Base-by-base conservation (phyloP, 306 rosid genomes). In the Canavalia gladiata region DNA sequence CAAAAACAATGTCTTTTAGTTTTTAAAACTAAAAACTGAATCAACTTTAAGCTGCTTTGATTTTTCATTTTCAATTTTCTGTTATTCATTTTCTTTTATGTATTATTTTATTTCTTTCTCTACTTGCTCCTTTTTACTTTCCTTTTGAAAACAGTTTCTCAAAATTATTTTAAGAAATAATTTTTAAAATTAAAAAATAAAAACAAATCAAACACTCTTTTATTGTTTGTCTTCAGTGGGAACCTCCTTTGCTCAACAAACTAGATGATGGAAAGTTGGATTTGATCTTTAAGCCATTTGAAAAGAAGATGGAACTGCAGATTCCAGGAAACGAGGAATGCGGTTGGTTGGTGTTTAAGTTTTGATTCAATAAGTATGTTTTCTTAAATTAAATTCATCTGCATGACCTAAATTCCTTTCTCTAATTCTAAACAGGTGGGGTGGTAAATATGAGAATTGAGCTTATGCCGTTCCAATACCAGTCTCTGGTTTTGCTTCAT, bases 361-460 rank as follows among this genome's bases (percentile, higher is more conserved):
- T 77, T 70, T 74, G 37, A 29, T 52, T 64, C 50, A 71, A n/a
- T 10, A 30, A 11, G 1, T 43, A 37, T 73, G 52, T 54, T 57
- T 64, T 31, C 63, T 46, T 51, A 67, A 29, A 18, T 39, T 41
- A 37, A 69, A 47, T 71, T 54, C 25, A 2, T 75, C 18, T 25
- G 46, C 47, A 59, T 74, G 12, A 54, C 57, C 51, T n/a, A 52
- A 57, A 64, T 30, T n/a, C 47, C 3, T 54, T 79, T 13, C 39
- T 76, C 50, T 56, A 58, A 60, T 79, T 74, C 4, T 25, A 68
- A 84, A 47, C 90, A 93, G 98, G 92, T 95, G 99, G 98, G 86
- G 80, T 77, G 95, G 93, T 49, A 93, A 90, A 78, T 88, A 83
- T 58, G 99, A 91, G 87, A 86, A 79, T 75, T 88, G 97, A 64